Conservation (phyloP, 805 yeast genomes). For the Candida dajiaensis region DNA sequence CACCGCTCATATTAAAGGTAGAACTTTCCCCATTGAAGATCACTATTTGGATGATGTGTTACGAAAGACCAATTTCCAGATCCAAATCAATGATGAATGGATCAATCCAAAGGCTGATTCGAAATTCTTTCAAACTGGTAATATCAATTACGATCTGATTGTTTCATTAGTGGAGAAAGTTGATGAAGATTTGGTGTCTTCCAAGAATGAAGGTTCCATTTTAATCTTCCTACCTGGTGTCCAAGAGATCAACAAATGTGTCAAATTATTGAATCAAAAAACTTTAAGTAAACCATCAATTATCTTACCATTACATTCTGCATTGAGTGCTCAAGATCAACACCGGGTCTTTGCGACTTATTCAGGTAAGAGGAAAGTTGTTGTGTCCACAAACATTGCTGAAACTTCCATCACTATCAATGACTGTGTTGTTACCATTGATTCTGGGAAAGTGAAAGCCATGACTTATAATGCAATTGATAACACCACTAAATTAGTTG, state of each 20-base stretch:
- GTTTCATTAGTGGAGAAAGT: constrained; percentile 47
- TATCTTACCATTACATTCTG: constrained; percentile 81
- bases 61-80: constrained; percentile 47
- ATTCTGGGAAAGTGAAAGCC: constrained; percentile 79
- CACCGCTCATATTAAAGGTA: constrained; percentile 81
- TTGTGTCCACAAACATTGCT: constrained; percentile 90
- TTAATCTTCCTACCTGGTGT: constrained; percentile 87
- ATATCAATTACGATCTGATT: constrained; percentile 70
- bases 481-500: constrained; percentile 67
- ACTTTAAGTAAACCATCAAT: constrained; percentile 28
- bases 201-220: constrained; percentile 59
- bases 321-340: constrained; percentile 78
- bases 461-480: constrained; percentile 62
- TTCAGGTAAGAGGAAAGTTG: constrained; percentile 63
- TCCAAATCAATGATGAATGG: constrained; percentile 36
- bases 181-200: constrained; percentile 39
- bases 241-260: constrained; percentile 71
- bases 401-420: constrained; percentile 96
- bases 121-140: constrained; percentile 56
- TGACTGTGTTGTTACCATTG: constrained; percentile 89
- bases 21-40: constrained; percentile 89
- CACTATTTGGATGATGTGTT: constrained; percentile 65
- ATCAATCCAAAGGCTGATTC: constrained; percentile 60
- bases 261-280: constrained; percentile 30
- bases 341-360: constrained; percentile 61